phyloP scores from a whole-genome alignment of 2,329 filamentous ascomycete species.

The Cytospora paraplurivora region DNA sequence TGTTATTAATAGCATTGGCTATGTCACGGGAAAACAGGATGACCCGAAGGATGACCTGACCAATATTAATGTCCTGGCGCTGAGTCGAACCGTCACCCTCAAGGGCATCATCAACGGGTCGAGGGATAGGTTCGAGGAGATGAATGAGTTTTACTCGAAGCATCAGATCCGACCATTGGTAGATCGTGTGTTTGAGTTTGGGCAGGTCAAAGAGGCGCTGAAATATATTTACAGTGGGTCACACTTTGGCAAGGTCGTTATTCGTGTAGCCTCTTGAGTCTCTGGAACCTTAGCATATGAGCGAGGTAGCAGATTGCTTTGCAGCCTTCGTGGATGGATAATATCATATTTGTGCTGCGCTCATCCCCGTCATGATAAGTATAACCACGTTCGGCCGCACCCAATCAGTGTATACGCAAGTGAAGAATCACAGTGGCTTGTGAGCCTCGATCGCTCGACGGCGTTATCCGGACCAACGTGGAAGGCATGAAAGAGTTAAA shows the following conservation, averaged over 20 bases:
- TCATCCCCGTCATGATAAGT: too few species aligned
- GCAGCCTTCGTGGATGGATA: too few species aligned
- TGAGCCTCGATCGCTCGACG: too few species aligned
- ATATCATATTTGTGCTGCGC: too few species aligned
- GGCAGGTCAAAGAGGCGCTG: constrained; percentile 47
- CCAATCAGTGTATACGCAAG: too few species aligned
- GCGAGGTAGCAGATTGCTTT: not conserved
- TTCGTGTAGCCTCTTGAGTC: constrained; percentile 32
- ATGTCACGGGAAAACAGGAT: constrained; percentile 51
- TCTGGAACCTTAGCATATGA: not conserved
- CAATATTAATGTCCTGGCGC: constrained; percentile 56
- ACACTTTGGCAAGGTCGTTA: constrained; percentile 57
- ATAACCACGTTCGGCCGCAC: too few species aligned
- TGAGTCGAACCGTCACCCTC: constrained; percentile 41
- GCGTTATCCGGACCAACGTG: too few species aligned
- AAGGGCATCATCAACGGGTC: constrained; percentile 60
- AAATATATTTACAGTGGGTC: constrained; percentile 52
- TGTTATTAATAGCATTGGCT: constrained; percentile 49
- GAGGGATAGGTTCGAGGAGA: constrained; percentile 46
- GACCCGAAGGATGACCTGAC: constrained; percentile 47
- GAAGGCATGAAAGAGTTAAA: too few species aligned
- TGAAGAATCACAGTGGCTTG: too few species aligned
- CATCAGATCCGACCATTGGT: constrained; percentile 45
- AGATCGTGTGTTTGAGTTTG: constrained; percentile 47
- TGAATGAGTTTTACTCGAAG: constrained; percentile 37